Base-by-base conservation (phyloP, 148 eudicot species). In the Limonium bicolor region DNA sequence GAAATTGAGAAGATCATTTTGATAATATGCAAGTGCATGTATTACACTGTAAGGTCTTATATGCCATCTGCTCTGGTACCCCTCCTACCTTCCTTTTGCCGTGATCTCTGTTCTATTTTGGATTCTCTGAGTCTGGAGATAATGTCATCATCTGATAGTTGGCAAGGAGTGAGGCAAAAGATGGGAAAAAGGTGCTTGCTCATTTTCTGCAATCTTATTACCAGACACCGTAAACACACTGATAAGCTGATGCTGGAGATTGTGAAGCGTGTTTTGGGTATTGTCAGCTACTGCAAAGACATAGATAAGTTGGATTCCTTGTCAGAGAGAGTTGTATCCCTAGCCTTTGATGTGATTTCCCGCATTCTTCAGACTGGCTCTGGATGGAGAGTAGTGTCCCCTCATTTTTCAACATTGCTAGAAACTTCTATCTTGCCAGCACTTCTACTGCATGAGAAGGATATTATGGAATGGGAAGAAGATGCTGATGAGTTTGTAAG, bases 371-470 rank as follows among this genome's bases (percentile, higher is more conserved):
- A 82, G 73, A 77, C 86, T 24, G 86, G 93, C 27, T 82, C 86
- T 4, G 93, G 93, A 51, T 82, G 93, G 93, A 69, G 77, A 63
- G 58, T 82, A 36, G 79, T 82, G 46, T 82, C 93, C 19, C 82
- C 79, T 24, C 80, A 82, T 61, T 82, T 82, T 52, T 71, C 82
- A 14, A 46, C 82, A 27, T 54, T 82, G 16, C 44, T 82, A 59
- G 66, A 74, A 59, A 53, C 66, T 32, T 82, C 79, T 17, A 66
- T 82, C 37, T 77, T 82, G 41, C 86, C 86, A 24, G 79, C 82
- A 26, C 62, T 82, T 36, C 49, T 60, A 46, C 59, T 77, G 63
- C 77, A 74, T 59, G 72, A 71, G 36, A 82, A 77, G 86, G 93
- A 82, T 60, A 61, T 40, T 19, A 32, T 52, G 65, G 93, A 82